phyloP scores from a whole-genome alignment of 2,329 filamentous ascomycete genomes.

The Colletotrichum filicis region DNA sequence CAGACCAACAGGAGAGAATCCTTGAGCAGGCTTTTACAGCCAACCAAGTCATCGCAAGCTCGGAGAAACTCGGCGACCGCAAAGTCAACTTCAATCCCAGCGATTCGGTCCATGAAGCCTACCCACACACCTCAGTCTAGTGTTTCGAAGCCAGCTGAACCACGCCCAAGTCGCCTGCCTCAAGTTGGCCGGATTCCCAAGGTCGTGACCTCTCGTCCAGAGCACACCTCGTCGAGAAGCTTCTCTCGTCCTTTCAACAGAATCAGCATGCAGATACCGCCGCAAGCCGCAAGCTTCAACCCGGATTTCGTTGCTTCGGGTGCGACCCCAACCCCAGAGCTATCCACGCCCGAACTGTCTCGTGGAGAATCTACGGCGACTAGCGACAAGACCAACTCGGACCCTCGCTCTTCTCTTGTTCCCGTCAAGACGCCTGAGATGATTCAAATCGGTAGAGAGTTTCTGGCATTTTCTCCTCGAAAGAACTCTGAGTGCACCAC shows the following conservation, averaged over 20 bases:
- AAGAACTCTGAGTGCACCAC: conserved; percentile 75
- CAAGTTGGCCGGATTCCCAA: conserved; percentile 89
- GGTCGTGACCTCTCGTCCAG: conserved; percentile 76
- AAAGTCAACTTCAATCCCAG: conserved; percentile 26
- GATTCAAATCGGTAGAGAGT: conserved; percentile 63
- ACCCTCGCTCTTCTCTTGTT: conserved; percentile 44
- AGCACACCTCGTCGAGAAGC: conserved; percentile 77
- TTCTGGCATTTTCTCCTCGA: conserved; percentile 78
- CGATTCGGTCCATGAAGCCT: conserved; percentile 30
- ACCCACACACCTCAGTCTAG: conserved; percentile 18
- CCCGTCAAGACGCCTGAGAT: conserved; percentile 44
- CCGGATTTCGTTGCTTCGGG: conserved; percentile 54
- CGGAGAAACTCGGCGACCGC: conserved; percentile 27
- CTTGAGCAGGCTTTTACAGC: conserved; percentile 21
- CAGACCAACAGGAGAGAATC: conserved; percentile 27
- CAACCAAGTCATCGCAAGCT: conserved; percentile 32
- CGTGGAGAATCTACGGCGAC: conserved; percentile 48
- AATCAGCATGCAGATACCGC: conserved; percentile 56
- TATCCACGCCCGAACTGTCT: conserved; percentile 52
- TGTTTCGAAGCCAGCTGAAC: conserved; percentile 27
- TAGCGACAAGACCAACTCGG: conserved; percentile 44
- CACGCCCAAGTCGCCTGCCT: conserved; percentile 72
- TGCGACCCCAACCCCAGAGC: conserved; percentile 52
- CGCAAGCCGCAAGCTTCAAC: conserved; percentile 41
- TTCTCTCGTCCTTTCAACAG: conserved; percentile 86